Conservation (phyloP, 78 protist species). For the Dictyostelium citrinum region DNA sequence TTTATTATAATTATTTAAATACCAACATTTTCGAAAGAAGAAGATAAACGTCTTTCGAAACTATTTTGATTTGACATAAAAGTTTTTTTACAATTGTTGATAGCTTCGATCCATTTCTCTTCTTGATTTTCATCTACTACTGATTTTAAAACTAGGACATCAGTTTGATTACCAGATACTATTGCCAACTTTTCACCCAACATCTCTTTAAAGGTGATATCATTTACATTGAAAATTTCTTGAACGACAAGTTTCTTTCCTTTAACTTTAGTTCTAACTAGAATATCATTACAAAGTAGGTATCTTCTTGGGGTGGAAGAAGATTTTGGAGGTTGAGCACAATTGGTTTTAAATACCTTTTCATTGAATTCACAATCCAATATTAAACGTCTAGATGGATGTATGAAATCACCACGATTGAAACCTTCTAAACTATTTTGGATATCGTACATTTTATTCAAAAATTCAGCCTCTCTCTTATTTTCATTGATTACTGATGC, state of each 20-base stretch:
- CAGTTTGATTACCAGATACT: not conserved
- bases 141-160: not conserved
- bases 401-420: slow-evolving; percentile 30
- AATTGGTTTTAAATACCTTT: not conserved
- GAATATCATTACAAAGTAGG: slow-evolving; percentile 42
- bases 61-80: not conserved
- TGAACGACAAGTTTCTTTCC: slow-evolving; percentile 33
- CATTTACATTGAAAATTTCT: slow-evolving; percentile 29
- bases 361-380: slow-evolving; percentile 24
- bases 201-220: slow-evolving; percentile 39
- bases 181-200: slow-evolving; percentile 21
- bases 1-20: not conserved
- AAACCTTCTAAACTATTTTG: slow-evolving; percentile 48
- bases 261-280: slow-evolving; percentile 21
- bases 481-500: slow-evolving; percentile 65
- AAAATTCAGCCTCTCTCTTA: slow-evolving; percentile 36
- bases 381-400: slow-evolving; percentile 35
- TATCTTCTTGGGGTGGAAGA: not conserved
- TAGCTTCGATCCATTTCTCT: slow-evolving; percentile 17
- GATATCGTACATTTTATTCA: slow-evolving; percentile 54
- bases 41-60: not conserved
- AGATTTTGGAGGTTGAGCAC: not conserved
- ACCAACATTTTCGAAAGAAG: not conserved
- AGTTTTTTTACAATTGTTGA: not conserved
- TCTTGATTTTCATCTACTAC: slow-evolving; percentile 20